Percentiles rank a stretch among this genome's conserved stretches.
phyloP scores from a whole-genome alignment of 2,329 filamentous ascomycete species.

The Calonectria henricotiae region DNA sequence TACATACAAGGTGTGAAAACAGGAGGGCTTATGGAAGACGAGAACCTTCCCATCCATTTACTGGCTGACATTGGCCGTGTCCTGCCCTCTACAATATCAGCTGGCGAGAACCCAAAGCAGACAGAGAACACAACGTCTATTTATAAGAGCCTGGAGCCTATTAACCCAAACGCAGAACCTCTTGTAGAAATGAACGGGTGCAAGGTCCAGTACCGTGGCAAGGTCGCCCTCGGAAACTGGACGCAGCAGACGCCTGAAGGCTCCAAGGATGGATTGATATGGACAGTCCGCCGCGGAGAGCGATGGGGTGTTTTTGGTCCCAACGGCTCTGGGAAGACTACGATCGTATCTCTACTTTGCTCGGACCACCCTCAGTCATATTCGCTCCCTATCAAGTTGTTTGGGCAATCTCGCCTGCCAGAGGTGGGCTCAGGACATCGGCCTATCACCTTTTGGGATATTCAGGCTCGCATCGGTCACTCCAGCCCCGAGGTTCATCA shows the following conservation, averaged over 20 bases:
- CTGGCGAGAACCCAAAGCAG: conserved; percentile 22
- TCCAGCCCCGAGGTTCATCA: conserved; percentile 95
- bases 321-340: conserved; percentile 97
- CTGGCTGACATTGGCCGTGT: conserved; percentile 68
- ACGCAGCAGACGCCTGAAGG: conserved; percentile 70
- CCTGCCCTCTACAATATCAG: conserved; percentile 54
- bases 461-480: conserved; percentile 91
- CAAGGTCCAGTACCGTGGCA: conserved; percentile 84
- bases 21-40: conserved; percentile 64
- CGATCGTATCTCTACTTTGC: conserved; percentile 90
- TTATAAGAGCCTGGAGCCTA: conserved; percentile 45
- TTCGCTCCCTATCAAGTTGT: conserved; percentile 87
- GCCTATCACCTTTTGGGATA: conserved; percentile 92
- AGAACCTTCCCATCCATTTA: conserved; percentile 65
- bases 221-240: conserved; percentile 88
- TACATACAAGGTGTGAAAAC: conserved; percentile 66
- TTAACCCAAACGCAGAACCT: conserved; percentile 70
- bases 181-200: conserved; percentile 92
- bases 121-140: not conserved
- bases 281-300: conserved; percentile 87
- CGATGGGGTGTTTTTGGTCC: conserved; percentile 95
- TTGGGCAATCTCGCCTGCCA: conserved; percentile 86
- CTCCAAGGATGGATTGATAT: conserved; percentile 77
- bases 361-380: conserved; percentile 98
- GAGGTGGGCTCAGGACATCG: conserved; percentile 76